Percentiles rank a stretch among this genome's conserved stretches.
Evolutionary conservation across 495 filamentous ascomycete species (phyloP).

Genomic region (Hypoxylon trugodes): DNA sequence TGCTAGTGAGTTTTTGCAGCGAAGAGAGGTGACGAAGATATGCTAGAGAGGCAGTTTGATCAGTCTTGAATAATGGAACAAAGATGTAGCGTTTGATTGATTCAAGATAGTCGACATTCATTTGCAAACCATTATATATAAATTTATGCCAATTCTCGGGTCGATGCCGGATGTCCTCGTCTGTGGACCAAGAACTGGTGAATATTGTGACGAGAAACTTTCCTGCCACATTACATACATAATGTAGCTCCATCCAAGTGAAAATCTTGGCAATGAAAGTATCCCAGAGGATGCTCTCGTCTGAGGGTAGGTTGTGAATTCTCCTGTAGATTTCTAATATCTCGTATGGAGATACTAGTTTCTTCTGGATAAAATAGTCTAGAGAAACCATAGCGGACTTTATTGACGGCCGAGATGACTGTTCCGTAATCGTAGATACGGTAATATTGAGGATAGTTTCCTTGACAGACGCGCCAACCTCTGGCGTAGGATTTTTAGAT

Average conservation of each 20-base stretch:
- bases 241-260: conserved; percentile 67
- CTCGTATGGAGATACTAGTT: conserved; percentile 52
- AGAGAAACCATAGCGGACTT: conserved; percentile 70
- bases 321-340: conserved; percentile 48
- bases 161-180: conserved; percentile 44
- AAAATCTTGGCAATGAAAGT: conserved; percentile 59
- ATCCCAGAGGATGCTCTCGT: conserved; percentile 47
- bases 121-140: conserved; percentile 55
- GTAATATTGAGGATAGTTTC: conserved; percentile 51
- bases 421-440: conserved; percentile 58
- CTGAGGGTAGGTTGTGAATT: conserved; percentile 38
- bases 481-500: conserved; percentile 55
- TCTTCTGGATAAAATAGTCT: conserved; percentile 66
- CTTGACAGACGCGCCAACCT: conserved; percentile 47
- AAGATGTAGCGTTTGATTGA: conserved; percentile 78
- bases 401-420: conserved; percentile 61
- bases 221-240: conserved; percentile 71
- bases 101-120: conserved; percentile 65
- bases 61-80: conserved; percentile 70
- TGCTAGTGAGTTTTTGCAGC: conserved; percentile 50
- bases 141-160: conserved; percentile 58
- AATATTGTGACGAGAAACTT: conserved; percentile 70
- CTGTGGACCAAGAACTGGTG: conserved; percentile 45
- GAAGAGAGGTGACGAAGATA: conserved; percentile 63
- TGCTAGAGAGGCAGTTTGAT: conserved; percentile 58